Evolutionary conservation across 129 eudicot genomes (phyloP).

Genomic region (Ambrosia trifida): DNA sequence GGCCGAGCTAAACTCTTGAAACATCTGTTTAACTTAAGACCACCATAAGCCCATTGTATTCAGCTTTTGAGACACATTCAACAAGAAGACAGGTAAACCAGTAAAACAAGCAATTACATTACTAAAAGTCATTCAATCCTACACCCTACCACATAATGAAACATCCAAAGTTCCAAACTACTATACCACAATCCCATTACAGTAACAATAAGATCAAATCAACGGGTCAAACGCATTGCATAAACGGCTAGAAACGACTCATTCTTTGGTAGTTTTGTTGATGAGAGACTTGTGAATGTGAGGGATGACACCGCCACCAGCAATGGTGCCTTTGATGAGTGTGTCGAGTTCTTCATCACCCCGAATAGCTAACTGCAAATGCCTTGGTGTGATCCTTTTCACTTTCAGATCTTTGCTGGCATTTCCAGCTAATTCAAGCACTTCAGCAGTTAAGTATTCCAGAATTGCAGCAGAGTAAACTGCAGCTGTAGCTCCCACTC

Average conservation of each 20-base stretch:
- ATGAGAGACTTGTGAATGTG: constrained; percentile 93
- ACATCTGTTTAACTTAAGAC: neutral
- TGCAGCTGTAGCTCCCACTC: constrained; percentile 90
- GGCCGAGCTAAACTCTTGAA: too few species aligned
- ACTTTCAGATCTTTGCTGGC: constrained; percentile 91
- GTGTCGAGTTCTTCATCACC: constrained; percentile 90
- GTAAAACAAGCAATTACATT: neutral
- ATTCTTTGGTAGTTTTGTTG: constrained; percentile 81
- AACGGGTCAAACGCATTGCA: constrained; percentile 26
- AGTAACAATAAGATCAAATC: constrained; percentile 20
- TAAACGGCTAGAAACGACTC: constrained; percentile 10
- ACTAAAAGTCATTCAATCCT: constrained; percentile 25
- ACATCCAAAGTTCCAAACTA: neutral
- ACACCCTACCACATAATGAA: constrained; percentile 16
- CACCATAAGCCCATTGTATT: neutral
- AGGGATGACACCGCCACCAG: constrained; percentile 98
- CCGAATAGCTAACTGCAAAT: constrained; percentile 80
- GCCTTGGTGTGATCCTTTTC: constrained; percentile 86
- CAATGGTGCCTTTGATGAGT: constrained; percentile 85
- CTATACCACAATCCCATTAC: constrained; percentile 15
- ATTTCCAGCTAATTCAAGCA: constrained; percentile 79
- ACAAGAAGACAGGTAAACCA: neutral
- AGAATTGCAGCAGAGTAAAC: constrained; percentile 89
- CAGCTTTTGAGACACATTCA: neutral
- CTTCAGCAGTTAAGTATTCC: constrained; percentile 83